phyloP scores from a whole-genome alignment of 139 green algal genomes.

The Chlamydomonas schloesseri region DNA sequence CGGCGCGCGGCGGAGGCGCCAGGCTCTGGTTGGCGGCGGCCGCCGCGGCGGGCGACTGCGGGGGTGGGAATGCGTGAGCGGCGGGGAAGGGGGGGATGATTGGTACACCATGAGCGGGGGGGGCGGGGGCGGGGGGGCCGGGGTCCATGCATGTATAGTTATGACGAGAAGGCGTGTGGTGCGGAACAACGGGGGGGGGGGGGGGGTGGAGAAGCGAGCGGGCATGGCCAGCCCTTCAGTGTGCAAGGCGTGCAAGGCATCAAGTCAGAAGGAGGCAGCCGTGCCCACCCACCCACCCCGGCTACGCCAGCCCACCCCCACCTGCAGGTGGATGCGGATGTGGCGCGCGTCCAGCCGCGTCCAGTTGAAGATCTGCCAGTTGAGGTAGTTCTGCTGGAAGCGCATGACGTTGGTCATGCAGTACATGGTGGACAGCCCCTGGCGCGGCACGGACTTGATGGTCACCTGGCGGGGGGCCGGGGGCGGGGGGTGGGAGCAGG shows the following conservation, averaged over 20 bases:
- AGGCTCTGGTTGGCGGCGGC: background rate
- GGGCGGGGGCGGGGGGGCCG: too few species aligned
- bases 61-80: background rate
- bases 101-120: background rate
- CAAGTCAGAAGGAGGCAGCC: too few species aligned
- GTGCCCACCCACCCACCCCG: too few species aligned
- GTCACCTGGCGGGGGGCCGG: slow-evolving; percentile 13
- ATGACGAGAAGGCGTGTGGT: too few species aligned
- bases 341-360: slow-evolving; percentile 41
- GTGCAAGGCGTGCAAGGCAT: too few species aligned
- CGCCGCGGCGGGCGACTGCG: background rate
- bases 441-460: slow-evolving; percentile 51
- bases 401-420: slow-evolving; percentile 63
- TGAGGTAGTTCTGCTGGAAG: slow-evolving; percentile 65
- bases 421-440: slow-evolving; percentile 60
- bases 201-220: too few species aligned
- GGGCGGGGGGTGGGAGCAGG: too few species aligned
- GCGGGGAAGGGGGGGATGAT: too few species aligned
- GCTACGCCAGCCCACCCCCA: background rate
- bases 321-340: slow-evolving; percentile 58
- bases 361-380: slow-evolving; percentile 67
- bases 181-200: too few species aligned
- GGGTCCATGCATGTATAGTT: too few species aligned
- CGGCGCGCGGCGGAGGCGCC: background rate
- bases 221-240: too few species aligned